Conservation (phyloP, 345 rosid genomes). For the Linum tenue region DNA sequence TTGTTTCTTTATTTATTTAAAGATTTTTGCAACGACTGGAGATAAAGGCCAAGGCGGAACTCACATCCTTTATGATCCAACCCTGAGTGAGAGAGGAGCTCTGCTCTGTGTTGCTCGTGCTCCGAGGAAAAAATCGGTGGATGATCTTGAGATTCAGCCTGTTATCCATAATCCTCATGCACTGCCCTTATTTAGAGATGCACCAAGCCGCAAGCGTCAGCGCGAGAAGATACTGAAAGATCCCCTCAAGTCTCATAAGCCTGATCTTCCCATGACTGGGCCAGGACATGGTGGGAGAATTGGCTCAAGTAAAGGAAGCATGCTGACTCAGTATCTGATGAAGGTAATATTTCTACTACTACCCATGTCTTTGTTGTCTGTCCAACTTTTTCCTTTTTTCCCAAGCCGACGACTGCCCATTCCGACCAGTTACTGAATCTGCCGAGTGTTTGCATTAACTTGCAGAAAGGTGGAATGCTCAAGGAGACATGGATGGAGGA, state of each 20-base stretch:
- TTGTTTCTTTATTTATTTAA: slow-evolving; percentile 14
- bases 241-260: slow-evolving; percentile 84
- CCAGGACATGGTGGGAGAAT: slow-evolving; percentile 96
- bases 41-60: slow-evolving; percentile 89
- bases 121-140: slow-evolving; percentile 87
- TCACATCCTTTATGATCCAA: slow-evolving; percentile 77
- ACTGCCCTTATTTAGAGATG: slow-evolving; percentile 88
- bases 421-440: slow-evolving; percentile 6
- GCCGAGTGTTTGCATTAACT: slow-evolving; percentile 6
- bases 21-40: slow-evolving; percentile 84
- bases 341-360: slow-evolving; percentile 38
- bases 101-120: slow-evolving; percentile 94
- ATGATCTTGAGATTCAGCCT: slow-evolving; percentile 77
- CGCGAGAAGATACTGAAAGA: slow-evolving; percentile 86
- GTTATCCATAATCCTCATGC: slow-evolving; percentile 97
- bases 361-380: not conserved
- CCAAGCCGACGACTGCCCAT: not conserved
- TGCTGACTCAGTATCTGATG: slow-evolving; percentile 89
- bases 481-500: slow-evolving; percentile 99
- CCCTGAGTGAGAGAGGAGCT: slow-evolving; percentile 84
- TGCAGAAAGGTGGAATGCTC: slow-evolving; percentile 99
- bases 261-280: slow-evolving; percentile 85
- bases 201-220: slow-evolving; percentile 95
- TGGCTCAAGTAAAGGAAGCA: slow-evolving; percentile 78
- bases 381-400: not conserved